A percentile compares a stretch with the other conserved stretches of the same genome.
phyloP scores from a whole-genome alignment of 2,329 filamentous ascomycete species.

The Bipolaris oryzae region DNA sequence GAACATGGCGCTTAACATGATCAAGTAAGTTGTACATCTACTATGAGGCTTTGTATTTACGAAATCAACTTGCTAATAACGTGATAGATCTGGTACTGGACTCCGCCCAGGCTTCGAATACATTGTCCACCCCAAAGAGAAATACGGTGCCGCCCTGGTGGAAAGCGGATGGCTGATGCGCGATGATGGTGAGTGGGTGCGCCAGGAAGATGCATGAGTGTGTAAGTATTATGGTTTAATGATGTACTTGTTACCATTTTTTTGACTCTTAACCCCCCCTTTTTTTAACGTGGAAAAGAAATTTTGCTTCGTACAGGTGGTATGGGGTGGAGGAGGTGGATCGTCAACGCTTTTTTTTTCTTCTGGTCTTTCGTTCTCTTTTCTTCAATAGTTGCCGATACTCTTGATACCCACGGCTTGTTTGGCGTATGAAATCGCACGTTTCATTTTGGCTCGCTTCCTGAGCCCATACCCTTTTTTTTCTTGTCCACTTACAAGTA shows the following conservation, averaged over 20 bases:
- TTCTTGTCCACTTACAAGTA: no score
- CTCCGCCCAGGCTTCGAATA: conserved; percentile 37
- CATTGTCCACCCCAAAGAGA: conserved; percentile 24
- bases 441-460: background rate
- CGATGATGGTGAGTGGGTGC: conserved; percentile 6
- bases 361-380: background rate
- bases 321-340: background rate
- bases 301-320: background rate
- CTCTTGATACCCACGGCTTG: conserved; percentile 27
- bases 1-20: conserved; percentile 49
- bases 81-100: conserved; percentile 36
- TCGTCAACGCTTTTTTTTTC: background rate
- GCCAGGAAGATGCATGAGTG: background rate
- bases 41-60: background rate
- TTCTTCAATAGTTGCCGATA: background rate
- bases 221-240: background rate
- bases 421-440: conserved; percentile 11
- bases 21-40: conserved; percentile 42
- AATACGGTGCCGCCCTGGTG: conserved; percentile 25
- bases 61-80: conserved; percentile 12
- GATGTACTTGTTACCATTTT: background rate
- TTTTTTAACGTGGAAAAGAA: background rate
- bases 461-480: background rate
- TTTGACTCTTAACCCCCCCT: background rate
- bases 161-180: conserved; percentile 12